Evolutionary conservation across 1,284 basidiomycete species (phyloP).

Genomic region (Ceratobasidium sp.): DNA sequence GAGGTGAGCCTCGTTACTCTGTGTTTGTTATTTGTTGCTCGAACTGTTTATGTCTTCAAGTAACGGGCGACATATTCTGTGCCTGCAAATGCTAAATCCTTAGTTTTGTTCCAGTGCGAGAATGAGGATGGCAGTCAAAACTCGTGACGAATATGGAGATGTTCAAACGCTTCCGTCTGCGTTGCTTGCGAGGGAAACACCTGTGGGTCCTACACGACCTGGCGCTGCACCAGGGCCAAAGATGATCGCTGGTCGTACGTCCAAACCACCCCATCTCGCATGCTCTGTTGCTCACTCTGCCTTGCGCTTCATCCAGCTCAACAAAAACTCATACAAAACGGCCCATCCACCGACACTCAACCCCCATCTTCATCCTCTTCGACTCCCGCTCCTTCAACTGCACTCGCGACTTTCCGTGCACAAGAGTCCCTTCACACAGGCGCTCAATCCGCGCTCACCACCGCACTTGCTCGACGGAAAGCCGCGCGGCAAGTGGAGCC

Average conservation of each 20-base stretch:
- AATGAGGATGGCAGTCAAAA: constrained; percentile 76
- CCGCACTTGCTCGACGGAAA: constrained; percentile 89
- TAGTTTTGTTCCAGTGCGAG: constrained; percentile 62
- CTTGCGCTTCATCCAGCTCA: constrained; percentile 15
- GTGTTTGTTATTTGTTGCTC: constrained; percentile 9
- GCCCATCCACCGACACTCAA: constrained; percentile 29
- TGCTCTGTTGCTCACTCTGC: constrained; percentile 7
- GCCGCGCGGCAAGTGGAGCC: constrained; percentile 93
- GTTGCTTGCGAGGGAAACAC: constrained; percentile 81
- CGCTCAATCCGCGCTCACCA: constrained; percentile 75
- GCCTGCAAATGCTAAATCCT: neutral
- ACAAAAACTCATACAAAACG: constrained; percentile 49
- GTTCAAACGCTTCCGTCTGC: constrained; percentile 86
- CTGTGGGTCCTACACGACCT: constrained; percentile 80
- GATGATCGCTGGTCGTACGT: constrained; percentile 77
- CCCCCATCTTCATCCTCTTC: constrained; percentile 4
- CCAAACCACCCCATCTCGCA: constrained; percentile 28
- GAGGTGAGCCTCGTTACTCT: constrained; percentile 60
- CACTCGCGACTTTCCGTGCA: constrained; percentile 69
- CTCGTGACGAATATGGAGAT: constrained; percentile 87
- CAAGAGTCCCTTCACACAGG: constrained; percentile 64
- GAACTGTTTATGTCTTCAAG: constrained; percentile 13
- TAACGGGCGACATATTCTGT: neutral
- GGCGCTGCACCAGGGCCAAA: constrained; percentile 63
- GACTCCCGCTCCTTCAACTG: constrained; percentile 50